Conservation (phyloP, 1,139 yeast genomes). For the Taphrina betulina region DNA sequence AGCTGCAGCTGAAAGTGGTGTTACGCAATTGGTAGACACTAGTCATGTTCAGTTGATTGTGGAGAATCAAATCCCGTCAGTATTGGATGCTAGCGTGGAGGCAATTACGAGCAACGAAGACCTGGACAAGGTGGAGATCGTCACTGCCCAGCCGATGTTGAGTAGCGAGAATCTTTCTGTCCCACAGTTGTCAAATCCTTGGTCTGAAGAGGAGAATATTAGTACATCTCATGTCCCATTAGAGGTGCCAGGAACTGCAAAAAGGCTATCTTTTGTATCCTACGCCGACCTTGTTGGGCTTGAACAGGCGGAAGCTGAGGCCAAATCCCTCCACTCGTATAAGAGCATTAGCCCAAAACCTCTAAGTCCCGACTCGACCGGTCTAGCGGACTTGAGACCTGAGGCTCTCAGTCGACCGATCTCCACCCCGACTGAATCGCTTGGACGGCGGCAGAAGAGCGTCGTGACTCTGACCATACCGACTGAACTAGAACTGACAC, state of each 20-base stretch:
- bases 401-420: background rate
- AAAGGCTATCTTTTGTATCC: conserved; percentile 33
- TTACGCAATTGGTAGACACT: conserved; percentile 19
- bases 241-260: conserved; percentile 15
- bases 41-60: conserved; percentile 27
- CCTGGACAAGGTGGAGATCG: conserved; percentile 31
- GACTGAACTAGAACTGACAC: conserved; percentile 12
- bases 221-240: conserved; percentile 16
- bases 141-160: conserved; percentile 19
- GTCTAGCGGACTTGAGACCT: background rate
- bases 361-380: conserved; percentile 5
- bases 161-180: conserved; percentile 7
- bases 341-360: conserved; percentile 16
- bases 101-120: conserved; percentile 30
- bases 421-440: background rate
- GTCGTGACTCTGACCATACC: conserved; percentile 13
- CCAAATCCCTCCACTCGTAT: conserved; percentile 5
- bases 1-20: background rate
- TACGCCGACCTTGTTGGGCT: conserved; percentile 32
- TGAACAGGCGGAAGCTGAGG: conserved; percentile 29
- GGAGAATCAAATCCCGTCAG: conserved; percentile 33
- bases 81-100: conserved; percentile 34
- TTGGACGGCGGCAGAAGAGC: conserved; percentile 10
- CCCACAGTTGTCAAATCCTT: conserved; percentile 19
- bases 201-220: conserved; percentile 29